These are phyloP conservation scores for Esteya vermicola DNA, from an alignment of 2,329 filamentous ascomycete genomes.

Conservation along the genomic window DNA sequence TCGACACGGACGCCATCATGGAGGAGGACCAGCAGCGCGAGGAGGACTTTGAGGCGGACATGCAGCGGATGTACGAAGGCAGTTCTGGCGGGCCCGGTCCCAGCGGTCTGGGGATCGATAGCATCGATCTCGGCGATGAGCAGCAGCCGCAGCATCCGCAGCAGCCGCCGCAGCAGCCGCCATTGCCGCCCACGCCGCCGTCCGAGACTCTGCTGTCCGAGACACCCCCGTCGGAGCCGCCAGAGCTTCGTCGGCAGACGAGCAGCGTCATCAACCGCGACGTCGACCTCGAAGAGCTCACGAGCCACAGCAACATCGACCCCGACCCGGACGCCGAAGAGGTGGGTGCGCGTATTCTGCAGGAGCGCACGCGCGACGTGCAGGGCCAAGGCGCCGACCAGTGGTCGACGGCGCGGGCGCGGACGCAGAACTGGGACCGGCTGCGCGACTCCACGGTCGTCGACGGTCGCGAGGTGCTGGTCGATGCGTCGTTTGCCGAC, in stretches of 20 bases:
- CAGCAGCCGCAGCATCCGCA: no score
- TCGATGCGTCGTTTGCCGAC: constrained; percentile 23
- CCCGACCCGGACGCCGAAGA: background rate
- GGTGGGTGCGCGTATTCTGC: constrained; percentile 13
- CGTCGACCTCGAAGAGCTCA: constrained; percentile 38
- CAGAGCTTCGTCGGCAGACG: no score
- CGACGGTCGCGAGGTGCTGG: constrained; percentile 55
- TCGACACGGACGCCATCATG: constrained; percentile 83
- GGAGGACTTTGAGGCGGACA: constrained; percentile 39
- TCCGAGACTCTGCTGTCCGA: no score
- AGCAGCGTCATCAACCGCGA: constrained; percentile 63
- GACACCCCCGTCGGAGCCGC: no score
- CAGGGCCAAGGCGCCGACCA: constrained; percentile 65
- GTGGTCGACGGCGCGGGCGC: constrained; percentile 51
- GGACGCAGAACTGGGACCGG: constrained; percentile 42
- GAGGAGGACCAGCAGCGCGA: constrained; percentile 58
- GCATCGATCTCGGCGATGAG: constrained; percentile 4
- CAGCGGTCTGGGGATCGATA: background rate
- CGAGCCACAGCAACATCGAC: constrained; percentile 21
- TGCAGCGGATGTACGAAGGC: constrained; percentile 48
- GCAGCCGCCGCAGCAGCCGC: no score
- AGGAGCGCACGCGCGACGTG: constrained; percentile 58
- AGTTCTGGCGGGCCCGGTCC: constrained; percentile 26
- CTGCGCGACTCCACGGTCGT: constrained; percentile 60
- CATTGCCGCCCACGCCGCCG: no score